phyloP scores from a whole-genome alignment of 345 rosid species.

The Lagerstroemia speciosa region DNA sequence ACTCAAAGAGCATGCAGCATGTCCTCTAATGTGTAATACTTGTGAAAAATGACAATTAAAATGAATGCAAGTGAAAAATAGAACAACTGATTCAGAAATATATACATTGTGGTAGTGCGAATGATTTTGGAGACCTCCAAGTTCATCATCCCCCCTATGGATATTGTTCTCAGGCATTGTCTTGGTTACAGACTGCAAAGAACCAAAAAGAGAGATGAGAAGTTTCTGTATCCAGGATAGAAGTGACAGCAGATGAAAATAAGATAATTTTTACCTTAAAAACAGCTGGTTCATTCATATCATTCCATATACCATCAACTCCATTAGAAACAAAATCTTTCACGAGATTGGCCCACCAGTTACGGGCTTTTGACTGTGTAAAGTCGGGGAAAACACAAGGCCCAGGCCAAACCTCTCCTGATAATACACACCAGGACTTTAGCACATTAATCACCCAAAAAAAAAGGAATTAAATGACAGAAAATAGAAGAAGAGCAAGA shows the following conservation, averaged over 20 bases:
- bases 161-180: slow-evolving; percentile 86
- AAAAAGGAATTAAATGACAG: slow-evolving; percentile 1
- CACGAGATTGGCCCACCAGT: slow-evolving; percentile 84
- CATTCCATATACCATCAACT: slow-evolving; percentile 97
- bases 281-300: slow-evolving; percentile 91
- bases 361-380: slow-evolving; percentile 62
- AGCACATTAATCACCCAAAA: not conserved
- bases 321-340: slow-evolving; percentile 71
- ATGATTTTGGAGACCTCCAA: slow-evolving; percentile 79
- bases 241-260: slow-evolving; percentile 3
- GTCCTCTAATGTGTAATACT: not conserved
- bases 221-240: slow-evolving; percentile 7
- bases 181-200: slow-evolving; percentile 62
- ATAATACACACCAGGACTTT: slow-evolving; percentile 11
- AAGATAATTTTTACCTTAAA: slow-evolving; percentile 48
- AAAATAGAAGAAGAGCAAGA: not conserved
- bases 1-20: not conserved
- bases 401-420: slow-evolving; percentile 97
- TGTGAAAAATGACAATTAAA: not conserved
- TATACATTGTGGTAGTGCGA: slow-evolving; percentile 83
- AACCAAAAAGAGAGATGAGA: not conserved
- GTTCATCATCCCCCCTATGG: slow-evolving; percentile 67
- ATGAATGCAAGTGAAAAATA: not conserved
- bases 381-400: slow-evolving; percentile 87
- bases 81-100: slow-evolving; percentile 10